Evolutionary conservation across 352 stramenopile genomes (phyloP).

Genomic region (Pythium apleroticum): DNA sequence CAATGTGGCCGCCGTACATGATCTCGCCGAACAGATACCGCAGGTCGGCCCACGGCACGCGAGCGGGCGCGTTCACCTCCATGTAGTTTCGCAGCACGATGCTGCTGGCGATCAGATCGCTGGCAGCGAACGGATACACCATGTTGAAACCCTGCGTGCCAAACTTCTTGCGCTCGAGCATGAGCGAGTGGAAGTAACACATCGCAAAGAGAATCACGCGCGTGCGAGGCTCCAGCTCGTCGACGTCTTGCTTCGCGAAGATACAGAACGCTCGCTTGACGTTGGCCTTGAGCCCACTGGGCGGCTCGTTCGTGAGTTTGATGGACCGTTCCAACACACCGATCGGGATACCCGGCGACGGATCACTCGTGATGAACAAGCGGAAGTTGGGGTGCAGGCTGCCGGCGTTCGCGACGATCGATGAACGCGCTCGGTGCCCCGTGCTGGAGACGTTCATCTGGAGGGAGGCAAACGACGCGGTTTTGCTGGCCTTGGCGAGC

Average conservation of each 20-base stretch:
- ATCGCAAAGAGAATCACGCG: constrained; percentile 89
- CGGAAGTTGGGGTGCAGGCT: constrained; percentile 78
- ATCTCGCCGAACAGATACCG: constrained; percentile 89
- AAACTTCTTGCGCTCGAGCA: constrained; percentile 93
- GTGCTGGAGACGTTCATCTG: constrained; percentile 22
- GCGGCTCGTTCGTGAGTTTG: constrained; percentile 89
- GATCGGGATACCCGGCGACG: constrained; percentile 83
- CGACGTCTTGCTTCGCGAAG: constrained; percentile 71
- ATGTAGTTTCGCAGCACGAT: constrained; percentile 91
- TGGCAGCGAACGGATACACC: constrained; percentile 87
- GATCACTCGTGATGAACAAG: constrained; percentile 90
- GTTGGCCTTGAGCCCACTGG: constrained; percentile 86
- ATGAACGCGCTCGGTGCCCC: not conserved
- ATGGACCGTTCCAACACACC: constrained; percentile 88
- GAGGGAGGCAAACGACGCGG: constrained; percentile 44
- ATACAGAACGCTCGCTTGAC: constrained; percentile 85
- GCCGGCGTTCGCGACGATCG: constrained; percentile 31
- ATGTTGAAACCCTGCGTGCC: constrained; percentile 90
- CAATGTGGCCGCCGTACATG: constrained; percentile 89
- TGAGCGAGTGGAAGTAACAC: constrained; percentile 92
- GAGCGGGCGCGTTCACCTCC: constrained; percentile 81
- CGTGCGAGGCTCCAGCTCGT: constrained; percentile 83
- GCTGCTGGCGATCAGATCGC: constrained; percentile 82
- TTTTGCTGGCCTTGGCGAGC: constrained; percentile 57
- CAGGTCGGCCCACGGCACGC: constrained; percentile 89